phyloP scores from a whole-genome alignment of 2,329 filamentous ascomycete species.

The Berkeleyomyces basicola region DNA sequence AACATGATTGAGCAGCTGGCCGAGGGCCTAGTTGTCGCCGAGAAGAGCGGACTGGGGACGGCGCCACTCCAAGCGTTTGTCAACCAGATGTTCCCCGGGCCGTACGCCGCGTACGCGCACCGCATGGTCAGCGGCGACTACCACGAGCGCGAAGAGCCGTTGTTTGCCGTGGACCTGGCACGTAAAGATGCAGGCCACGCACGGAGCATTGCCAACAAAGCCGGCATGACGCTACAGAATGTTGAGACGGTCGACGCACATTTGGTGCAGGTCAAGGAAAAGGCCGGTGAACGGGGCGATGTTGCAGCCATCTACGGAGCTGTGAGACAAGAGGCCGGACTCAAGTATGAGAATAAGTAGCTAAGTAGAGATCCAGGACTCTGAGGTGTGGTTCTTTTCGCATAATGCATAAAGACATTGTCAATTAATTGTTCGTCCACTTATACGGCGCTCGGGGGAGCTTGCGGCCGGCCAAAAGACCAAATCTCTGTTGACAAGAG shows the following conservation, averaged over 20 bases:
- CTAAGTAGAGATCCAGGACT: background rate
- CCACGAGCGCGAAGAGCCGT: constrained; percentile 56
- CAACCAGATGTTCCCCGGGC: constrained; percentile 56
- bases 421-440: too few relatives aligned
- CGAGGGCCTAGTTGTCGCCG: constrained; percentile 62
- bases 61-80: constrained; percentile 56
- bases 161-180: constrained; percentile 70
- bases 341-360: constrained; percentile 50
- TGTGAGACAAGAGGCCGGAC: constrained; percentile 53
- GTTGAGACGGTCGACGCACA: constrained; percentile 53
- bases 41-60: constrained; percentile 61
- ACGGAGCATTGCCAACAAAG: constrained; percentile 43
- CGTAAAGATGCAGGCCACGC: constrained; percentile 71
- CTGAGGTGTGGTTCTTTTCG: background rate
- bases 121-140: constrained; percentile 66
- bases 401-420: background rate
- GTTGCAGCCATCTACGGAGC: constrained; percentile 72
- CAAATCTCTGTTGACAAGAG: background rate
- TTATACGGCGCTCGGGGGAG: background rate
- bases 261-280: constrained; percentile 50
- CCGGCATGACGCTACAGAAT: constrained; percentile 46
- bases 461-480: background rate
- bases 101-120: constrained; percentile 56
- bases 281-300: constrained; percentile 54
- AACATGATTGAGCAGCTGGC: constrained; percentile 68